phyloP scores from a whole-genome alignment of 495 filamentous ascomycete species.

The Penicillium odoratum region DNA sequence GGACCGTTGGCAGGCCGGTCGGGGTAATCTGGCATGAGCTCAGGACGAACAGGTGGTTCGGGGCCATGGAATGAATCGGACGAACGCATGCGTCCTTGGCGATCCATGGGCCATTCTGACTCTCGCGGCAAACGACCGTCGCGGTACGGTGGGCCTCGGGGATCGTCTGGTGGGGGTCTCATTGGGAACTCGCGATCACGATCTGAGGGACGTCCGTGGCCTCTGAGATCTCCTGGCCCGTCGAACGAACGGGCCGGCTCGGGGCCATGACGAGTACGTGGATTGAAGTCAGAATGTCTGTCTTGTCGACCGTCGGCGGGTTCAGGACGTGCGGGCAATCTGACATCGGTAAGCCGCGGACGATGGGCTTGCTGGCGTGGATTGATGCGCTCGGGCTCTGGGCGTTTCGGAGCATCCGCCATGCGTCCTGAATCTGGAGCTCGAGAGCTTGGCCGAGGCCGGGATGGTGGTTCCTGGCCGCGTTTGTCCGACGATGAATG shows the following conservation, averaged over 20 bases:
- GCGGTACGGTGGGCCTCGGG: constrained; percentile 38
- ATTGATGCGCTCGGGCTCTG: constrained; percentile 36
- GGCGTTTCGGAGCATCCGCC: constrained; percentile 36
- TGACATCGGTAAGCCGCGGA: constrained; percentile 32
- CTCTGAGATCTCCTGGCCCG: constrained; percentile 27
- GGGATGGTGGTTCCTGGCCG: constrained; percentile 21
- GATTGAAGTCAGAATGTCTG: constrained; percentile 37
- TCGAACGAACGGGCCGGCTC: constrained; percentile 41
- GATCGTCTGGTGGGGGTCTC: constrained; percentile 39
- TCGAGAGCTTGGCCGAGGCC: constrained; percentile 28
- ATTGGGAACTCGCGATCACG: constrained; percentile 38
- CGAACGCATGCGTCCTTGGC: constrained; percentile 35
- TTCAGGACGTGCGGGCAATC: constrained; percentile 42
- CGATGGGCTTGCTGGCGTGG: constrained; percentile 34
- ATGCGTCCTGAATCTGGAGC: constrained; percentile 31
- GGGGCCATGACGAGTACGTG: constrained; percentile 37
- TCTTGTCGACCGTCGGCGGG: constrained; percentile 41
- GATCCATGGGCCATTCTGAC: constrained; percentile 38
- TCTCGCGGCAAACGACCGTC: constrained; percentile 36
- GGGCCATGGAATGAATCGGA: constrained; percentile 31
- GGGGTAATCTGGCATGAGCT: constrained; percentile 37
- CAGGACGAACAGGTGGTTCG: constrained; percentile 35
- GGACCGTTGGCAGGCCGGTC: constrained; percentile 34
- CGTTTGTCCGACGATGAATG: constrained; percentile 16
- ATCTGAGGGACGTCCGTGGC: constrained; percentile 31